Evolutionary conservation across 2,329 filamentous ascomycete species (phyloP).

Genomic region (Aureobasidium subglaciale): DNA sequence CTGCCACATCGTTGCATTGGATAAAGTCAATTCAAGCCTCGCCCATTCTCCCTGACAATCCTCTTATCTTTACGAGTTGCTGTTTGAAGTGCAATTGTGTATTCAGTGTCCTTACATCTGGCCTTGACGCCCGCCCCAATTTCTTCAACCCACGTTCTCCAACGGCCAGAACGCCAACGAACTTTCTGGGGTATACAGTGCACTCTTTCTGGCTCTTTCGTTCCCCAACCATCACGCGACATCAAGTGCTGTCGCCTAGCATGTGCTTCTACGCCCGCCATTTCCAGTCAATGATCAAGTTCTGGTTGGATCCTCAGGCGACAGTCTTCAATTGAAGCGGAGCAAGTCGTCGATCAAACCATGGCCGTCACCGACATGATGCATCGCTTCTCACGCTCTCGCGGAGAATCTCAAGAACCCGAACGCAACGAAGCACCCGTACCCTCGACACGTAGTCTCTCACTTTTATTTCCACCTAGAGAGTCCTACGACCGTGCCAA

Average conservation of each 20-base stretch:
- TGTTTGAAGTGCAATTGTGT: not conserved
- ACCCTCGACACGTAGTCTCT: slow-evolving; percentile 8
- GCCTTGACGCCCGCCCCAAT: not conserved
- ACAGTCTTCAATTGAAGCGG: not conserved
- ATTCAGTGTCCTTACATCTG: not conserved
- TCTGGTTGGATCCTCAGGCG: not conserved
- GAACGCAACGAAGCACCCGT: slow-evolving; percentile 2
- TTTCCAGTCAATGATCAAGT: slow-evolving; percentile 2
- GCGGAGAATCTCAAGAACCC: slow-evolving; percentile 6
- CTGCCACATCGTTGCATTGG: not conserved
- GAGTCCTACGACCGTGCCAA: slow-evolving; percentile 7
- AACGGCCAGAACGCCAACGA: slow-evolving; percentile 1
- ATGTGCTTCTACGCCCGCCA: slow-evolving; percentile 1
- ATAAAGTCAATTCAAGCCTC: slow-evolving; percentile 12
- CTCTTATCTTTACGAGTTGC: not conserved
- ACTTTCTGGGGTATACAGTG: slow-evolving; percentile 13
- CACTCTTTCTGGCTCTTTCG: slow-evolving; percentile 2
- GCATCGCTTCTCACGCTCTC: slow-evolving; percentile 5
- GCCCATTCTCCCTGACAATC: not conserved
- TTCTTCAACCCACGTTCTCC: not conserved
- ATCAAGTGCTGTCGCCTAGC: slow-evolving; percentile 6
- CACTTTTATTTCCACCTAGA: slow-evolving; percentile 5
- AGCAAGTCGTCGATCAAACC: not conserved
- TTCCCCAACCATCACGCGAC: slow-evolving; percentile 14
- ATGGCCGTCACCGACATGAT: not conserved